phyloP scores from a whole-genome alignment of 768 basidiomycete genomes.

The Gymnopilus dilepis region DNA sequence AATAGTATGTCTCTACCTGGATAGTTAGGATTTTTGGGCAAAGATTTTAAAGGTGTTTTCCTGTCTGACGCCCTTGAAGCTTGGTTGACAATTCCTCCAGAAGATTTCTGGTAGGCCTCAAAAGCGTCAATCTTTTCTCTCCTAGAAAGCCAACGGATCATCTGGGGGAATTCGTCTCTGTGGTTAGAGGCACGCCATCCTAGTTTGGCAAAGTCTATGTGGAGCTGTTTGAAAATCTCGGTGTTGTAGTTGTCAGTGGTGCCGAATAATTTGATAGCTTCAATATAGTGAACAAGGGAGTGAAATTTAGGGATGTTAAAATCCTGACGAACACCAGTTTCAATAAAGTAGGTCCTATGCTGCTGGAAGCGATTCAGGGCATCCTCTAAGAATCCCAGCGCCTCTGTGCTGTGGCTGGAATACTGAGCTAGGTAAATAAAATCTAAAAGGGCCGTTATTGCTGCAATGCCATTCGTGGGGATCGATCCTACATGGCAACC shows the following conservation, averaged over 20 bases:
- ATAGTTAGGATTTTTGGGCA: not conserved
- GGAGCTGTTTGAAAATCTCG: no score
- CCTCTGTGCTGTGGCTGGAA: slow-evolving; percentile 11
- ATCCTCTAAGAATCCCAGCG: slow-evolving; percentile 22
- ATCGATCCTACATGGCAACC: slow-evolving; percentile 31
- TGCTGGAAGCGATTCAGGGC: slow-evolving; percentile 21
- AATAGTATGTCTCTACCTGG: not conserved
- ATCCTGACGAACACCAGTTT: slow-evolving; percentile 24
- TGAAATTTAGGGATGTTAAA: no score
- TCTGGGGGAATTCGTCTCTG: no score
- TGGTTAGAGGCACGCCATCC: no score
- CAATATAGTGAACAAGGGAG: no score
- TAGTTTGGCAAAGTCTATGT: no score
- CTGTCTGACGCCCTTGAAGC: not conserved
- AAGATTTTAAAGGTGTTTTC: not conserved
- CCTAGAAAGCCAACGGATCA: slow-evolving; percentile 23
- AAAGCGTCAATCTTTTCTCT: not conserved
- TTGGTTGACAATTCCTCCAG: not conserved
- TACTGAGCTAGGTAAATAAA: not conserved
- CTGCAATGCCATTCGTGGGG: slow-evolving; percentile 16
- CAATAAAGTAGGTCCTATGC: slow-evolving; percentile 23
- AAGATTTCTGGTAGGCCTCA: not conserved
- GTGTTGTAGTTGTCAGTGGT: no score
- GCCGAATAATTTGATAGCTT: no score
- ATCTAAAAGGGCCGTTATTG: slow-evolving; percentile 25